phyloP scores from a whole-genome alignment of 1,284 basidiomycete species.

The Ceratobasidium sp. region DNA sequence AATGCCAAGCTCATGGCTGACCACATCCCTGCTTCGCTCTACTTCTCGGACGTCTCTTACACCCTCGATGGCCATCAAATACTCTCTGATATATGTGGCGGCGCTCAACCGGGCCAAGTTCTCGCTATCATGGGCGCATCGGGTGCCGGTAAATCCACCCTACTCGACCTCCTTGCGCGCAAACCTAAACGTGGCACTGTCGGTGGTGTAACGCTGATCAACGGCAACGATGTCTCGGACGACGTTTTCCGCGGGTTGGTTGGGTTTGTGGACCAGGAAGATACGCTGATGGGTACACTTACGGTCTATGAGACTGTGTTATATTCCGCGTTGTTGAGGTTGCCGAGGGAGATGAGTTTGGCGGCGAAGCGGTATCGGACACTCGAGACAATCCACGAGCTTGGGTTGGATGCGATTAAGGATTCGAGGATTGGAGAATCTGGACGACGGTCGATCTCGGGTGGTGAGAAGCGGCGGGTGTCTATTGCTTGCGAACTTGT shows the following conservation, averaged over 20 bases:
- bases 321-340: conserved; percentile 88
- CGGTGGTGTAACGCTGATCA: conserved; percentile 81
- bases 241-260: conserved; percentile 84
- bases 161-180: conserved; percentile 94
- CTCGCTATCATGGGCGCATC: conserved; percentile 97
- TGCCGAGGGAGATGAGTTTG: conserved; percentile 94
- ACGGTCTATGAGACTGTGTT: conserved; percentile 98
- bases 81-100: conserved; percentile 82
- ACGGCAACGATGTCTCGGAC: conserved; percentile 82
- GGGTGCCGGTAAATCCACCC: conserved; percentile 95
- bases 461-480: conserved; percentile 94
- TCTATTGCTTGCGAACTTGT: conserved; percentile 99
- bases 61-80: conserved; percentile 74
- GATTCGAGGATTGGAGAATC: conserved; percentile 89
- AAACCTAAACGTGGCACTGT: conserved; percentile 86
- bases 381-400: conserved; percentile 94
- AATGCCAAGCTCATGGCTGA: conserved; percentile 88
- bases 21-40: conserved; percentile 90
- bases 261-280: conserved; percentile 98
- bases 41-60: conserved; percentile 89
- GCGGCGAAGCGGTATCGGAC: conserved; percentile 95
- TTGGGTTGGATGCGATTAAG: conserved; percentile 92
- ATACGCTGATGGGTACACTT: conserved; percentile 94
- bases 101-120: conserved; percentile 86
- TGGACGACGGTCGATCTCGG: conserved; percentile 88